phyloP scores from a whole-genome alignment of 768 basidiomycete genomes.

The Dendrothele bispora region DNA sequence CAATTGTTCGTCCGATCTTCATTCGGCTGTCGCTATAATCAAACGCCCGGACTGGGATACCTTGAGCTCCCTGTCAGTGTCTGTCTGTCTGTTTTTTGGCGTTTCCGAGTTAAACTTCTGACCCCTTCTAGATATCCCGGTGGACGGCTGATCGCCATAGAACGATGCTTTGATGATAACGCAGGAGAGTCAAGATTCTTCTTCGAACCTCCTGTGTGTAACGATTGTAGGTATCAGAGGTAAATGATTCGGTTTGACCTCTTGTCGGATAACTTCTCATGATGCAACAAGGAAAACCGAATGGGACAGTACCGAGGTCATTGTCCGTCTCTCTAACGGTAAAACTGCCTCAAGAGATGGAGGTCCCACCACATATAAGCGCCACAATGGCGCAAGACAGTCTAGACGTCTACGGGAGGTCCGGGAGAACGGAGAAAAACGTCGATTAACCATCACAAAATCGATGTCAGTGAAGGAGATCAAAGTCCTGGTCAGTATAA shows the following conservation, averaged over 20 bases:
- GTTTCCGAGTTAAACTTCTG: conserved; percentile 9
- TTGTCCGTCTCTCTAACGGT: conserved; percentile 47
- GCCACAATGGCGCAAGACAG: conserved; percentile 54
- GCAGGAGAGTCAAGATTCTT: conserved; percentile 38
- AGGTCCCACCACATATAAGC: conserved; percentile 29
- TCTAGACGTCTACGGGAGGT: conserved; percentile 69
- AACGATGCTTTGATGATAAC: conserved; percentile 34
- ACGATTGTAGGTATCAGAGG: conserved; percentile 61
- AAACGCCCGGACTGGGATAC: conserved; percentile 64
- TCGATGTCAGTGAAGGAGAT: conserved; percentile 75
- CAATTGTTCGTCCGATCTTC: conserved; percentile 57
- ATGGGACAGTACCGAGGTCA: conserved; percentile 63
- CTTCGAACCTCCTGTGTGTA: conserved; percentile 56
- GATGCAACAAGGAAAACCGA: conserved; percentile 43
- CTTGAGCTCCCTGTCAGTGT: conserved; percentile 56
- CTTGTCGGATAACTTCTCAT: conserved; percentile 6
- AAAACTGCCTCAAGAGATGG: conserved; percentile 20
- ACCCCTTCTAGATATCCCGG: conserved; percentile 54
- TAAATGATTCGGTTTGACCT: conserved; percentile 23
- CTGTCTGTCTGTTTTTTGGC: conserved; percentile 8
- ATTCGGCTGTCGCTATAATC: conserved; percentile 55
- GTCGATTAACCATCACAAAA: conserved; percentile 59
- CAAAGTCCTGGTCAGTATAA: conserved; percentile 60
- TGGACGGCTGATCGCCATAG: conserved; percentile 52
- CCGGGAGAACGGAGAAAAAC: conserved; percentile 49